Base-by-base conservation (phyloP, 148 eudicot species). In the Diospyros kaki region DNA sequence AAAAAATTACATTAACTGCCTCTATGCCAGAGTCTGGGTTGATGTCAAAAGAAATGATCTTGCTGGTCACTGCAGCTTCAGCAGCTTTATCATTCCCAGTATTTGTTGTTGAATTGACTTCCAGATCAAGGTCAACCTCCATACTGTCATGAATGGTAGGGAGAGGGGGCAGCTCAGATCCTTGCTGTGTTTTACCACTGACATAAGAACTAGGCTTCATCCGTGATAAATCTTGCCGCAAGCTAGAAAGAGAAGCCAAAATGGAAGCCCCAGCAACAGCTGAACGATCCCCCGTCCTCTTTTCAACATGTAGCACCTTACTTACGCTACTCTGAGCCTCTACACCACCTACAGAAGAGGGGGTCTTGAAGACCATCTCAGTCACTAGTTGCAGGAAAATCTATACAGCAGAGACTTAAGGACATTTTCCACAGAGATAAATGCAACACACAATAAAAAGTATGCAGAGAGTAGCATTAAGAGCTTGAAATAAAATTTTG, bases 241-340 rank as follows among this genome's bases (percentile, higher is more conserved):
- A 61, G 76, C 79, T 91, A 43, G 98, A 93, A 56, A 93, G 87
- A 66, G 96, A 91, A 55, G 98, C 97, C 84, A 93, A 80, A 75
- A 89, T 86, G 60, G 94, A 85, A 65, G 98, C 98, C 77, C 98
- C 94, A 61, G 89, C 89, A 39, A 86, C 90, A 76, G 93, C 91
- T 69, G 98, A 91, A 60, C 87, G 90, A 79, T 91, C 98, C 51
- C 98, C 92, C 38, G 87, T 82, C 66, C 91, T 81, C 85, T 84
- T 93, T 71, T 91, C 98, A 67, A 28, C 75, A 52, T 73, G 88
- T 41, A 85, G 51, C 79, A 79, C 81, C 70, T 86, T 93, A 59
- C 90, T 84, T 18, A 82, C 74, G 52, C 74, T 75, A 82, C 82
- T 79, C 59, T 78, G 93, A 74, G 73, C 78, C 83, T 89, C 93